These are phyloP conservation scores for Phialophora expanda DNA, from an alignment of 2,329 filamentous ascomycete species.

Conservation along the genomic window DNA sequence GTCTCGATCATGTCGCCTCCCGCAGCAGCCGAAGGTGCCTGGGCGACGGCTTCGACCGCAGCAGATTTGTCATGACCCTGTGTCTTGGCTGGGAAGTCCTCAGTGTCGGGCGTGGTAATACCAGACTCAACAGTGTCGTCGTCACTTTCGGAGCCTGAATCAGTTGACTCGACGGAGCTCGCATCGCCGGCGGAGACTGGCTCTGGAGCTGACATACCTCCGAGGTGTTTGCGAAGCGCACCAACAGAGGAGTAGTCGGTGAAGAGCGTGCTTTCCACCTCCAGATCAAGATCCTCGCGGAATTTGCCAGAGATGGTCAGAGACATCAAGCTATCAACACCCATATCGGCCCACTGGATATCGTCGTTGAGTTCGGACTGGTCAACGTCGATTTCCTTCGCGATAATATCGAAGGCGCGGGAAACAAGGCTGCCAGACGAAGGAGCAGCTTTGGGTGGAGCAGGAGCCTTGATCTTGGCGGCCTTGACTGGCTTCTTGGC, in stretches of 20 bases:
- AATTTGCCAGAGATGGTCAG: constrained; percentile 66
- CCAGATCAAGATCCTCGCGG: constrained; percentile 65
- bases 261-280: constrained; percentile 64
- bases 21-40: constrained; percentile 46
- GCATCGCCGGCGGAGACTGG: constrained; percentile 41
- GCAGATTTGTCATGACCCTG: constrained; percentile 34
- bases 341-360: constrained; percentile 65
- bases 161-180: constrained; percentile 38
- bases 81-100: constrained; percentile 39
- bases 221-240: constrained; percentile 64
- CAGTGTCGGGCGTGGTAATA: constrained; percentile 41
- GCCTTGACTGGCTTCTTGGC: constrained; percentile 41
- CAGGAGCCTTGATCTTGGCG: constrained; percentile 42
- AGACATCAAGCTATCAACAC: constrained; percentile 66
- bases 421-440: constrained; percentile 43
- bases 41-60: constrained; percentile 41
- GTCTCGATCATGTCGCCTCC: constrained; percentile 48
- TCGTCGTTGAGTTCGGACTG: constrained; percentile 64
- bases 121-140: constrained; percentile 40
- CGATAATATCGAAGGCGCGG: constrained; percentile 49
- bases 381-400: constrained; percentile 60
- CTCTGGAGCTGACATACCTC: constrained; percentile 36
- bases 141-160: constrained; percentile 39
- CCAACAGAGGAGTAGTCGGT: constrained; percentile 65
- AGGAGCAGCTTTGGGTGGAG: constrained; percentile 38